Conservation (phyloP, 257 asterid species). For the Ocimum tenuiflorum region DNA sequence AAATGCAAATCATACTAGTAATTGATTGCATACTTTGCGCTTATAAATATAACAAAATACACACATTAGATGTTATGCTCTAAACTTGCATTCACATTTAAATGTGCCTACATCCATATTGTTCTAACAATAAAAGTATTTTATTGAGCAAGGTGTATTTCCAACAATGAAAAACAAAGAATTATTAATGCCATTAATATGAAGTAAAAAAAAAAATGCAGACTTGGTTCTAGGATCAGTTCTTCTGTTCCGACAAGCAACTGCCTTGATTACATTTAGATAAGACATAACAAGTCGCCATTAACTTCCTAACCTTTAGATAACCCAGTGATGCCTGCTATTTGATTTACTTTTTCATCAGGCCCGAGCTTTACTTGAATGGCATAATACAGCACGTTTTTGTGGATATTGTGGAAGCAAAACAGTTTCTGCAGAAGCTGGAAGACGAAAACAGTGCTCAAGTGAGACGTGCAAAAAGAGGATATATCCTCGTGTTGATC, state of each 20-base stretch:
- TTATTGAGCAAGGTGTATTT: background rate
- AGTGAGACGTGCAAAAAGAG: conserved; percentile 71
- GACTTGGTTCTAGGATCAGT: background rate
- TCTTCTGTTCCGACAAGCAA: background rate
- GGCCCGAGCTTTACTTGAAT: conserved; percentile 90
- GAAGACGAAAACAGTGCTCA: conserved; percentile 76
- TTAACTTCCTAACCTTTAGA: background rate
- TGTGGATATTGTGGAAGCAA: conserved; percentile 82
- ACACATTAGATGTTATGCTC: background rate
- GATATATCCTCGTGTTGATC: conserved; percentile 94
- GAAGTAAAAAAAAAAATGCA: background rate
- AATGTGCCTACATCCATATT: background rate
- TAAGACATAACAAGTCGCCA: background rate
- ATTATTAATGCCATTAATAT: background rate
- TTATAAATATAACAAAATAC: too few species aligned
- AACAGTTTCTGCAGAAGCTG: conserved; percentile 70
- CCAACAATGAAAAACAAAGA: background rate
- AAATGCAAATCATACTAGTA: background rate
- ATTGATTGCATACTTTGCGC: too few species aligned
- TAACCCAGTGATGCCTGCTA: background rate
- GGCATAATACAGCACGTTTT: conserved; percentile 66
- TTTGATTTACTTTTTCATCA: conserved; percentile 23
- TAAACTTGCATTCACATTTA: background rate
- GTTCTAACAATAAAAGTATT: background rate
- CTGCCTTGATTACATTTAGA: background rate